These are phyloP conservation scores for Zygosaccharomyces siamensis DNA, from an alignment of 805 yeast genomes.

Conservation along the genomic window DNA sequence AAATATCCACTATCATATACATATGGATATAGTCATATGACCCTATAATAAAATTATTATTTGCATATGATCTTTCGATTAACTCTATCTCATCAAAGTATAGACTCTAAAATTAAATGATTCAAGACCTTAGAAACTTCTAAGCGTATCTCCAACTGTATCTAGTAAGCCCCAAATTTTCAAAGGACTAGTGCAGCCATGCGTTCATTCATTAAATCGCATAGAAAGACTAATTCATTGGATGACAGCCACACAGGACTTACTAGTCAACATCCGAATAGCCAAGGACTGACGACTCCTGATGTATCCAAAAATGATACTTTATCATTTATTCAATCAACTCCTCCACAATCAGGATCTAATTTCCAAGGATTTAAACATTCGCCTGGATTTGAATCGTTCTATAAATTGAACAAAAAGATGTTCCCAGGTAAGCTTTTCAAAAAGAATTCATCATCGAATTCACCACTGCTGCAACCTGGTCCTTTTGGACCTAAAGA, in stretches of 20 bases:
- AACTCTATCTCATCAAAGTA: neutral
- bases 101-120: neutral
- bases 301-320: constrained; percentile 15
- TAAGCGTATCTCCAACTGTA: neutral
- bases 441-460: constrained; percentile 24
- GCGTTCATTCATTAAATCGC: constrained; percentile 41
- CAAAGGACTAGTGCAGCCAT: constrained; percentile 14
- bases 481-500: constrained; percentile 5
- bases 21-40: constrained; percentile 2
- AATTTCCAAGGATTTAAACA: constrained; percentile 10
- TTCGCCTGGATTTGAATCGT: constrained; percentile 30
- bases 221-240: constrained; percentile 35
- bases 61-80: neutral
- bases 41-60: neutral
- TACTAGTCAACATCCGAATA: constrained; percentile 4
- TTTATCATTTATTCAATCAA: constrained; percentile 11
- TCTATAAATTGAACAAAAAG: constrained; percentile 28
- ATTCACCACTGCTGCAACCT: constrained; percentile 7
- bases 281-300: constrained; percentile 3
- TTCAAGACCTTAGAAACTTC: neutral
- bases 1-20: neutral
- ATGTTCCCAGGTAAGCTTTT: constrained; percentile 29
- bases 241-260: constrained; percentile 22
- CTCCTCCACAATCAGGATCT: constrained; percentile 15
- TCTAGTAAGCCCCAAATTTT: neutral